phyloP scores from a whole-genome alignment of 1,284 basidiomycete species.

The Chiua sp. region DNA sequence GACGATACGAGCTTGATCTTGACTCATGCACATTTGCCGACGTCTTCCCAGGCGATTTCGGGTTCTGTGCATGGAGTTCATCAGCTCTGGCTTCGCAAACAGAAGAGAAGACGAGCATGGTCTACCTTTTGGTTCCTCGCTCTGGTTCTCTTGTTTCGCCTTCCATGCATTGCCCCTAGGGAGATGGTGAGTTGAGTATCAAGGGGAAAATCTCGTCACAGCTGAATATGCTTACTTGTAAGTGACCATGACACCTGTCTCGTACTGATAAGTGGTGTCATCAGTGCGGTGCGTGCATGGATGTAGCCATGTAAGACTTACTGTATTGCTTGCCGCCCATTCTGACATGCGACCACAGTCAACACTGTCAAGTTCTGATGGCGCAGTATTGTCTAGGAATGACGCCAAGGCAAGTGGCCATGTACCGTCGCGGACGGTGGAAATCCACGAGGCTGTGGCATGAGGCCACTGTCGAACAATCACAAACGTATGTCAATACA shows the following conservation, averaged over 20 bases:
- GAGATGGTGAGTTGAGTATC: too few species aligned
- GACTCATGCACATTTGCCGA: constrained; percentile 14
- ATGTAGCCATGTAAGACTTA: constrained; percentile 11
- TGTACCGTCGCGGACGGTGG: constrained; percentile 26
- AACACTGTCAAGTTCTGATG: constrained; percentile 2
- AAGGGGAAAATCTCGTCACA: neutral
- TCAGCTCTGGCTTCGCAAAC: neutral
- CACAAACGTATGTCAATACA: constrained; percentile 32
- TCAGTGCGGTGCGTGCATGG: neutral
- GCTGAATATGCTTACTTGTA: constrained; percentile 19
- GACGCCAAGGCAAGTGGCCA: constrained; percentile 22
- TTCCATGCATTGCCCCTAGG: constrained; percentile 28
- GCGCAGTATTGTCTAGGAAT: constrained; percentile 8
- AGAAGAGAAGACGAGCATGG: neutral
- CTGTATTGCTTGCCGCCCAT: constrained; percentile 13
- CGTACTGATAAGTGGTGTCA: constrained; percentile 14
- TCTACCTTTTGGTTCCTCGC: constrained; percentile 25
- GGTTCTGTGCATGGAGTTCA: constrained; percentile 4
- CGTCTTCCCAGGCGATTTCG: constrained; percentile 18
- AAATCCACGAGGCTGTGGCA: constrained; percentile 32
- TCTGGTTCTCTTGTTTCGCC: constrained; percentile 23
- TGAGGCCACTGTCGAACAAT: constrained; percentile 32
- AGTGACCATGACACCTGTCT: constrained; percentile 17
- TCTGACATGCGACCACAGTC: constrained; percentile 19
- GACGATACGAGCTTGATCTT: neutral